A percentile compares a stretch with the other conserved stretches of the same genome.
phyloP scores from a whole-genome alignment of 2,329 filamentous ascomycete genomes.

The Gyromitra esculenta region DNA sequence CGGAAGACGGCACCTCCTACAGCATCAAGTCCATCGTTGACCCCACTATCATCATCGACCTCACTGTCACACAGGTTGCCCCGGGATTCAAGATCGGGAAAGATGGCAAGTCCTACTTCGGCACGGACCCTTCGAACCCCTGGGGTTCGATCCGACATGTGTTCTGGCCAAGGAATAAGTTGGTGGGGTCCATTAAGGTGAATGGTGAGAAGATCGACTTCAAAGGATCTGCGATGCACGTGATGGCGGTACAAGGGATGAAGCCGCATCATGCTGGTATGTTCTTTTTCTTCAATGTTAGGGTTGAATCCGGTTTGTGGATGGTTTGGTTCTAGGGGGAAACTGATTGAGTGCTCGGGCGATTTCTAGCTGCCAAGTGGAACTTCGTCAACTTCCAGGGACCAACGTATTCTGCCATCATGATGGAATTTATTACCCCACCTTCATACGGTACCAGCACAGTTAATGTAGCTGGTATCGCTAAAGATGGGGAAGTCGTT shows the following conservation, averaged over 20 bases:
- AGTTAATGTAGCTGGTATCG: slow-evolving; percentile 84
- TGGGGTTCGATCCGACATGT: slow-evolving; percentile 93
- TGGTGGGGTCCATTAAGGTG: slow-evolving; percentile 79
- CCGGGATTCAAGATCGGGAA: slow-evolving; percentile 87
- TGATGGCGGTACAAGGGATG: slow-evolving; percentile 94
- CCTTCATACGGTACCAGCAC: slow-evolving; percentile 87
- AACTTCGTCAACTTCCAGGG: slow-evolving; percentile 94
- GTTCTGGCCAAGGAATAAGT: slow-evolving; percentile 89
- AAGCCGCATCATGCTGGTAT: slow-evolving; percentile 93
- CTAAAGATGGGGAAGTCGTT: slow-evolving; percentile 79
- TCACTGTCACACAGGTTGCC: slow-evolving; percentile 78
- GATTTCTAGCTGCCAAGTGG: slow-evolving; percentile 76
- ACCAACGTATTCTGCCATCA: slow-evolving; percentile 81
- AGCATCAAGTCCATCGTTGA: slow-evolving; percentile 91
- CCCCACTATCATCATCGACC: slow-evolving; percentile 80
- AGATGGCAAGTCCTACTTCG: slow-evolving; percentile 84
- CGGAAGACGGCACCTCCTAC: slow-evolving; percentile 82
- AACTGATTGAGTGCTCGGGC: slow-evolving; percentile 15
- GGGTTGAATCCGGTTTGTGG: not conserved
- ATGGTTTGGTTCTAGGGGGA: slow-evolving; percentile 5
- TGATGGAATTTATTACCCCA: slow-evolving; percentile 97
- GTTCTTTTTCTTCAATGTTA: slow-evolving; percentile 53
- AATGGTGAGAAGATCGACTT: slow-evolving; percentile 83
- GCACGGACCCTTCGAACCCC: slow-evolving; percentile 83
- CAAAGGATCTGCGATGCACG: slow-evolving; percentile 79